A percentile compares a stretch with the other conserved stretches of the same genome.
Conservation (phyloP, 2,329 filamentous ascomycete genomes). For the Colletotrichum tropicale region DNA sequence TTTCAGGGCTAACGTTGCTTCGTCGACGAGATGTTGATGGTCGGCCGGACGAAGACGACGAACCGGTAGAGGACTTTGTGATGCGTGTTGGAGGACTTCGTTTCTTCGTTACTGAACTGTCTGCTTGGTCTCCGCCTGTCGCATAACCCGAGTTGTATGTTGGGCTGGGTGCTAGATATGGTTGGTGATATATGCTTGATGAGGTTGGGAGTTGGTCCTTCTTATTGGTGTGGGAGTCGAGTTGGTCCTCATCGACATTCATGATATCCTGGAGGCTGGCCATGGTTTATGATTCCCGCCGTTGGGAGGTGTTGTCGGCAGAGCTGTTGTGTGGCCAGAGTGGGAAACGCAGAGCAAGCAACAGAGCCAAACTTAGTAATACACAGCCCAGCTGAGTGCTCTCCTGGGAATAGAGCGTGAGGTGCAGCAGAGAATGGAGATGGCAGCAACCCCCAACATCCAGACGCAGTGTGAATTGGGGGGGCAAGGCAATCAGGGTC, state of each 20-base stretch:
- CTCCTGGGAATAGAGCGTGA: conserved; percentile 31
- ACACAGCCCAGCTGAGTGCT: conserved; percentile 49
- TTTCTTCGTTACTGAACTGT: conserved; percentile 37
- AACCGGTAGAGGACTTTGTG: conserved; percentile 31
- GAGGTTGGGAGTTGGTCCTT: conserved; percentile 43
- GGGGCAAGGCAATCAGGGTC: conserved; percentile 21
- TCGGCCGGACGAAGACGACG: conserved; percentile 23
- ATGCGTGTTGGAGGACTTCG: conserved; percentile 36
- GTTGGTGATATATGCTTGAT: conserved; percentile 37
- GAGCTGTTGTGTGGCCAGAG: conserved; percentile 3
- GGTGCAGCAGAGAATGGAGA: conserved; percentile 33
- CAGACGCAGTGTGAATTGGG: conserved; percentile 22
- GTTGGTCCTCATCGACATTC: conserved; percentile 57
- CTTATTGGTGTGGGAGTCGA: conserved; percentile 48
- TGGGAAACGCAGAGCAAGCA: conserved; percentile 21
- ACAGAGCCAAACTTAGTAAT: conserved; percentile 47
- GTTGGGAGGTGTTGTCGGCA: conserved; percentile 35
- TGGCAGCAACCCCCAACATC: conserved; percentile 34
- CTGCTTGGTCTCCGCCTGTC: conserved; percentile 36
- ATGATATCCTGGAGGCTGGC: conserved; percentile 62
- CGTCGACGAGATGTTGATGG: conserved; percentile 33
- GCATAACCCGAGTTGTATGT: conserved; percentile 43
- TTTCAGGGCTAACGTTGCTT: conserved; percentile 53
- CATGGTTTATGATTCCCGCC: conserved; percentile 50
- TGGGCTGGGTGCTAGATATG: conserved; percentile 31